Base-by-base conservation (phyloP, 2,329 filamentous ascomycete species). In the Rutstroemia sp. region DNA sequence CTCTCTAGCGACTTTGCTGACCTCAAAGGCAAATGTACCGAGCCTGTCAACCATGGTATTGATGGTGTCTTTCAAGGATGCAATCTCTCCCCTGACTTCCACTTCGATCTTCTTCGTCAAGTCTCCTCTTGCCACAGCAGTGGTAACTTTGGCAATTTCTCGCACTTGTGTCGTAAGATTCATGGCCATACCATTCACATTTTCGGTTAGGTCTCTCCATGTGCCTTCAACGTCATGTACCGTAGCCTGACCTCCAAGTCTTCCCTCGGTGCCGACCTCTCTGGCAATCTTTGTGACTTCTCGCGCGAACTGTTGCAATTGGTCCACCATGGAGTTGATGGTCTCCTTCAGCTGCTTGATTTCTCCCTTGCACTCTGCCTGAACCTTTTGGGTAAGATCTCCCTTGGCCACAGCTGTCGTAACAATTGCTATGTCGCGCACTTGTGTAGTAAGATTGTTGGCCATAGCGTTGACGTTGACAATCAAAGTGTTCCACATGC, bases 291-390 rank as follows among this genome's bases (percentile, higher is more conserved):
- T 95, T 39, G 92, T 97, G 65, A 99, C 94, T 75, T 97, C 92
- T 68, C 91, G 88, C 9, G 94, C 94, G 70, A 97, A 97, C 69
- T 96, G 92, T 69, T 95, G 90, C 57, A 99, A 78, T 72, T 96
- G 94, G 71, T 96, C 94, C 63, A 99, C 92, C 92, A 99, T 99
- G 70, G 89, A 94, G 74, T 99, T 99, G 77, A 97, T 99, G 48
- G 94, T 97, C 58, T 91, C 92, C 74, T 99, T 99, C 68, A 99
- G 87, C 75, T 89, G 90, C 69, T 85, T 88, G 67, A 92, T 97
- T 78, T 92, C 94, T 72, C 88, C 95, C 75, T 86, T 88, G 73
- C 88, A 92, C 68, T 89, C 90, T 59, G 92, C 92, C 72, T 95
- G 90, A 40, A 99, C 92, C 72, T 96, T 96, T 72, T 96, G 92